Base-by-base conservation (phyloP, 2,329 filamentous ascomycete species). In the Pseudogymnoascus sp. region DNA sequence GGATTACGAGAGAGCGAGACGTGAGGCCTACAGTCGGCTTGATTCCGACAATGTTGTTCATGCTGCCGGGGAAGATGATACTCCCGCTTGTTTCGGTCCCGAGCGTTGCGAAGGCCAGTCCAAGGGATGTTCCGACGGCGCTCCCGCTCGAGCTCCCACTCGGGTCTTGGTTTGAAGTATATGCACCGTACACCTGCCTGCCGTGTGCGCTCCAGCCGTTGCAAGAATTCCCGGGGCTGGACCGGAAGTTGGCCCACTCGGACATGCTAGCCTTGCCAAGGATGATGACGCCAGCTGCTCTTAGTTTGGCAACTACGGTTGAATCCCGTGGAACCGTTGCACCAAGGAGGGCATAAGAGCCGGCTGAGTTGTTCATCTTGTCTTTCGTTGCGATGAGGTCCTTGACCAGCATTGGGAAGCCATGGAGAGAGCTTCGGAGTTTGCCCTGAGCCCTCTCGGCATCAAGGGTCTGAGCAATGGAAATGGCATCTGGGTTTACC, bases 1-100 rank as follows among this genome's bases (percentile, higher is more conserved):
- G 87, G 9, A 90, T 81, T 1, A 89, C 86, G 4, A 87, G 75
- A 63, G 80, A 74, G 8, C 83, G 74, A 1, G 82, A 84, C 0
- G 81, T 86, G 2, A 88, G 74, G 0, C 85, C 85, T 0, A 87
- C 82, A 0, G 84, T 86, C 1, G 85, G 84, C 69, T 85, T 86
- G 70, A 89, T 84, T 1, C 84, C 85, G 0, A 87, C 85, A 1
- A 87, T 70, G 61, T 85, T 86, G 74, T 83, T 87, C 8, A 64
- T 50, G 33, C 71, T 67, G 0, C 74, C 68, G 0, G 87, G 86
- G 9, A 76, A 77, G 3, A 87, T 69, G 60, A 89, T 87, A 13
- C 81, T 86, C 3, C 86, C 86, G 63, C 78, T 78, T 0, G 86
- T 89, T 70, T 86, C 86, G 0, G 85, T 83, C 5, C 86, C 86